Conservation (phyloP, 331 rosid species). For the Erythrophleum ivorense region DNA sequence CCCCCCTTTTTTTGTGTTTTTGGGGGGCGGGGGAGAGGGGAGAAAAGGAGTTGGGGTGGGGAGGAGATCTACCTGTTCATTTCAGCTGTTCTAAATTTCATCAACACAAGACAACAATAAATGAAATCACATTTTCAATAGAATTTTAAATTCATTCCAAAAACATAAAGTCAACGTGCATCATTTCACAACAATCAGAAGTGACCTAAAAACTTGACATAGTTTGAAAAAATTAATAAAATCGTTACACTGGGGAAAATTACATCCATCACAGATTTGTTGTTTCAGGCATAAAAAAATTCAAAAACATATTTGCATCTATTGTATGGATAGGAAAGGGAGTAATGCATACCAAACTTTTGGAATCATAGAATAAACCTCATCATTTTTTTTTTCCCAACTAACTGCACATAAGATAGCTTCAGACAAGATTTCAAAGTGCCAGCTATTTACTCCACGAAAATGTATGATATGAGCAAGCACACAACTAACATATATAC, state of each 20-base stretch:
- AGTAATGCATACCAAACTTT: not conserved
- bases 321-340: not conserved
- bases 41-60: too few relatives aligned
- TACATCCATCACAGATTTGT: not conserved
- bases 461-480: constrained; percentile 13
- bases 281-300: constrained; percentile 23
- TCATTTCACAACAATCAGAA: not conserved
- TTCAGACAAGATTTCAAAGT: constrained; percentile 15
- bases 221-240: not conserved
- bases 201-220: not conserved
- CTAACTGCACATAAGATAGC: constrained; percentile 17
- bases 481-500: constrained; percentile 50
- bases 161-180: not conserved
- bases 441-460: constrained; percentile 21
- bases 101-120: not conserved
- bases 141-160: not conserved
- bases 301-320: constrained; percentile 23
- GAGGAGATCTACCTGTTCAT: too few relatives aligned
- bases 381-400: not conserved
- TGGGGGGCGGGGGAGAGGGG: too few relatives aligned
- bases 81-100: too few relatives aligned
- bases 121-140: not conserved
- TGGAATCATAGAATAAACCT: not conserved
- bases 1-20: too few relatives aligned
- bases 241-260: not conserved